phyloP scores from a whole-genome alignment of 1,284 basidiomycete species.

The Polyporus tsugae region DNA sequence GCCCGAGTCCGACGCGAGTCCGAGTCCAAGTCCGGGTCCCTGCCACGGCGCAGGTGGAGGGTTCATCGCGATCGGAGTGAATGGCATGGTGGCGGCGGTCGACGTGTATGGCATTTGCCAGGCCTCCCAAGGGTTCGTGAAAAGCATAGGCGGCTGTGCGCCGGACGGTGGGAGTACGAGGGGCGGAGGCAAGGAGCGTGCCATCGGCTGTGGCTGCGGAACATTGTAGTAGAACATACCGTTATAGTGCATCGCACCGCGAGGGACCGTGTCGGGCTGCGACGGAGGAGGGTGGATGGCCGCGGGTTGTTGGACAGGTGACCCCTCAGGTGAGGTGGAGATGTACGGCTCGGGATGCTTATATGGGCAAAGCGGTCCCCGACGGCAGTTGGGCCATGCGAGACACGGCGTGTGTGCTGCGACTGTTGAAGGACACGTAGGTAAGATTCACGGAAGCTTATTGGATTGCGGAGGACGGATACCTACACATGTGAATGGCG shows the following conservation, averaged over 20 bases:
- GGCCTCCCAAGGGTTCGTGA: constrained; percentile 26
- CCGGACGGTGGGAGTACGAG: constrained; percentile 25
- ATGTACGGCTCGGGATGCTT: constrained; percentile 44
- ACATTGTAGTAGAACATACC: constrained; percentile 29
- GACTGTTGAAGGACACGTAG: constrained; percentile 25
- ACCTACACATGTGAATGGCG: constrained; percentile 45
- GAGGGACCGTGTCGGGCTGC: constrained; percentile 23
- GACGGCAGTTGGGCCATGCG: constrained; percentile 44
- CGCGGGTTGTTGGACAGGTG: constrained; percentile 17
- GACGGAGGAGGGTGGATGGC: neutral
- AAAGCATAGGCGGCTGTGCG: constrained; percentile 21
- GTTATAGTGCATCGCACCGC: constrained; percentile 26
- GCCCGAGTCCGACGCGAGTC: neutral
- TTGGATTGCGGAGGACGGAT: constrained; percentile 2
- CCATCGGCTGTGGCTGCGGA: constrained; percentile 12
- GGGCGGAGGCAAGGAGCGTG: constrained; percentile 24
- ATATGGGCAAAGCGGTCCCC: constrained; percentile 42
- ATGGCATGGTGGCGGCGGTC: neutral
- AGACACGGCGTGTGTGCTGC: constrained; percentile 48
- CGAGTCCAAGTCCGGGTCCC: neutral
- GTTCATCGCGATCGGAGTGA: neutral
- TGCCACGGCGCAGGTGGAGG: neutral
- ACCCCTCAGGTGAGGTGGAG: constrained; percentile 32
- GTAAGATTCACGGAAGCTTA: constrained; percentile 12
- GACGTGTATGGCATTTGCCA: constrained; percentile 22